Conservation (phyloP, 768 basidiomycete species). For the Leccinum boreale region DNA sequence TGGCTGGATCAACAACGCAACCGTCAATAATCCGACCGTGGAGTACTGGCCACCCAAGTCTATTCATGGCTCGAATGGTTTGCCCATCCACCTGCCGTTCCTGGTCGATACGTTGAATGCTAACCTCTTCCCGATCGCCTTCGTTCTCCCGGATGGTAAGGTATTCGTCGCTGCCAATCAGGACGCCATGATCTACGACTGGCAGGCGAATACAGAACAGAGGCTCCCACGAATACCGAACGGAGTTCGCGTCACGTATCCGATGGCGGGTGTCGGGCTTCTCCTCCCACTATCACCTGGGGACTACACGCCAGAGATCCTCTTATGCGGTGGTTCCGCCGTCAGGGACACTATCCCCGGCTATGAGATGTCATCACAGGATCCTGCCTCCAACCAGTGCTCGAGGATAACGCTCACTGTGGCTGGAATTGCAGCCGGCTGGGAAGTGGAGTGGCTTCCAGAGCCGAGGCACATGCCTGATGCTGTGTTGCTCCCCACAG, state of each 20-base stretch:
- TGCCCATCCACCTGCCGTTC: constrained; percentile 63
- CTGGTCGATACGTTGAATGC: constrained; percentile 70
- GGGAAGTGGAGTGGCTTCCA: constrained; percentile 77
- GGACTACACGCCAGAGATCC: constrained; percentile 65
- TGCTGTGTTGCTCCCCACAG: constrained; percentile 77
- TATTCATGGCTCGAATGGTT: constrained; percentile 62
- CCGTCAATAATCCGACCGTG: constrained; percentile 76
- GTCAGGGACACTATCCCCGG: constrained; percentile 58
- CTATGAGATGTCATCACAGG: constrained; percentile 67
- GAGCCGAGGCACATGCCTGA: constrained; percentile 74
- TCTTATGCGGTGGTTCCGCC: constrained; percentile 75
- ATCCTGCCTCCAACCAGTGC: constrained; percentile 71
- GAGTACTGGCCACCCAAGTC: constrained; percentile 83
- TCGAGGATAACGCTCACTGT: constrained; percentile 64
- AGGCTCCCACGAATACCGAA: constrained; percentile 70
- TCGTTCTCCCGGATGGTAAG: constrained; percentile 64
- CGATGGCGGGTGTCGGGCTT: constrained; percentile 74
- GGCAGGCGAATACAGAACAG: constrained; percentile 58
- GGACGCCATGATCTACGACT: constrained; percentile 79
- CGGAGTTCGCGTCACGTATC: constrained; percentile 77
- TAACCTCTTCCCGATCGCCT: constrained; percentile 80
- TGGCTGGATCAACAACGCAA: constrained; percentile 83
- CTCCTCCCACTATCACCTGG: constrained; percentile 66
- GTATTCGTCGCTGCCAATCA: constrained; percentile 77
- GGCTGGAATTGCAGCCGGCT: constrained; percentile 61